Evolutionary conservation across 768 basidiomycete genomes (phyloP).

Genomic region (Daedaleopsis nitida): DNA sequence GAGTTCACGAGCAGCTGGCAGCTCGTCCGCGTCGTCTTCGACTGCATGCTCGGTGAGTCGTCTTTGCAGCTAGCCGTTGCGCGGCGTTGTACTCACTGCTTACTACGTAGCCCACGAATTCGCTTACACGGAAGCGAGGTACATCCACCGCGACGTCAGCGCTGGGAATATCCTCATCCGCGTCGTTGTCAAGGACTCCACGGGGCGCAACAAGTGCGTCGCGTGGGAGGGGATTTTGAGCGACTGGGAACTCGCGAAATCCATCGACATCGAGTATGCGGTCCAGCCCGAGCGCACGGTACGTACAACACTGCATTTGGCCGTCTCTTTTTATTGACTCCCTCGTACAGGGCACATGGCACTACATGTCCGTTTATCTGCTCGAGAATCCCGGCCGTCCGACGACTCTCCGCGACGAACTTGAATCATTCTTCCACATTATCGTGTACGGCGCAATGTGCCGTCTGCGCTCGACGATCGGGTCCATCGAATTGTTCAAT

Average conservation of each 20-base stretch:
- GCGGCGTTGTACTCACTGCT: neutral
- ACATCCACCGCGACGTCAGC: too few relatives aligned
- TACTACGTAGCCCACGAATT: too few relatives aligned
- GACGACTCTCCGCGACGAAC: conserved; percentile 13
- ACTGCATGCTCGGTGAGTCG: neutral
- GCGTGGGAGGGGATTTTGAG: neutral
- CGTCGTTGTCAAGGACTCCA: too few relatives aligned
- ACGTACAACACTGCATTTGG: neutral
- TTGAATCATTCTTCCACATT: conserved; percentile 15
- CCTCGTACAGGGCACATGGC: conserved; percentile 9
- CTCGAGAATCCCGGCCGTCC: neutral
- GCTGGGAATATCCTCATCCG: too few relatives aligned
- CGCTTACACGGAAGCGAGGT: too few relatives aligned
- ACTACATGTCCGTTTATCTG: conserved; percentile 5
- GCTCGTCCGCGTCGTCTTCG: neutral
- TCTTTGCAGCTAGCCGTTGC: too few relatives aligned
- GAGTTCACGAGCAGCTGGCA: neutral
- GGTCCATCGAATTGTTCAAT: neutral
- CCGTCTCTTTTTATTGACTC: neutral
- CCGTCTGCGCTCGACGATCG: neutral
- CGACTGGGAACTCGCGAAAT: conserved; percentile 4
- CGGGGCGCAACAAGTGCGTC: neutral
- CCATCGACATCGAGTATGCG: neutral
- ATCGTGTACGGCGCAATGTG: neutral
- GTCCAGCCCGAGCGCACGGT: conserved; percentile 4